Evolutionary conservation across 2,329 filamentous ascomycete genomes (phyloP).

Genomic region (Aspergillus quadricinctus): DNA sequence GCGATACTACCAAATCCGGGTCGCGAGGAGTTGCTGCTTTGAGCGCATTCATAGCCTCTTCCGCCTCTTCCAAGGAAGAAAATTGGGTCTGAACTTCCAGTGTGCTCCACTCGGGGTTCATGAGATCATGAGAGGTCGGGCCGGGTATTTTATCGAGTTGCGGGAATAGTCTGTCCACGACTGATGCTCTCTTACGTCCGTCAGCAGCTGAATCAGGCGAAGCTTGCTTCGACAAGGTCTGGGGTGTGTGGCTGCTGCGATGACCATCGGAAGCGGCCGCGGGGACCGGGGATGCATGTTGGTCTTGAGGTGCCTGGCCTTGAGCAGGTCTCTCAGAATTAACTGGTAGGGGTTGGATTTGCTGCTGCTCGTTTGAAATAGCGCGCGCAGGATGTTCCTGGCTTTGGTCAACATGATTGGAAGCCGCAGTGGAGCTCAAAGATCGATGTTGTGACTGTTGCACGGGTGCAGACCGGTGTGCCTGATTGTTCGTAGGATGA

Average conservation of each 20-base stretch:
- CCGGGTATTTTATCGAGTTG: neutral
- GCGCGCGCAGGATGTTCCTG: neutral
- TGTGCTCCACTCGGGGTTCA: constrained; percentile 6
- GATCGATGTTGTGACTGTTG: neutral
- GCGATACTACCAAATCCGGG: constrained; percentile 22
- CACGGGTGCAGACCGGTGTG: neutral
- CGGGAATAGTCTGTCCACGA: neutral
- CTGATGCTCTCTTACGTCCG: neutral
- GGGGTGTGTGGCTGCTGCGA: too few relatives aligned
- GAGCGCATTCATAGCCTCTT: constrained; percentile 14
- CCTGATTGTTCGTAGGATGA: neutral
- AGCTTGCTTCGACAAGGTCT: neutral
- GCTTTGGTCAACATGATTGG: neutral
- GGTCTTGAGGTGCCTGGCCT: too few relatives aligned
- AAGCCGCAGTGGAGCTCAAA: neutral
- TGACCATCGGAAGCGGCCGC: too few relatives aligned
- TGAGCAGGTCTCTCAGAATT: too few relatives aligned
- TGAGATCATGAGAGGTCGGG: neutral
- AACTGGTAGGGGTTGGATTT: neutral
- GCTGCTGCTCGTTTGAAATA: neutral
- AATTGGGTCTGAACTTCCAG: constrained; percentile 12
- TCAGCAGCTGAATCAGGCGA: neutral
- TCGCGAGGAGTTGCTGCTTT: constrained; percentile 12
- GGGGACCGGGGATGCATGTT: too few relatives aligned
- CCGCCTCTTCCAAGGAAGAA: constrained; percentile 16